Percentiles rank a stretch among this genome's conserved stretches.
Conservation (phyloP, 495 filamentous ascomycete species). For the Penicillium alfredii region DNA sequence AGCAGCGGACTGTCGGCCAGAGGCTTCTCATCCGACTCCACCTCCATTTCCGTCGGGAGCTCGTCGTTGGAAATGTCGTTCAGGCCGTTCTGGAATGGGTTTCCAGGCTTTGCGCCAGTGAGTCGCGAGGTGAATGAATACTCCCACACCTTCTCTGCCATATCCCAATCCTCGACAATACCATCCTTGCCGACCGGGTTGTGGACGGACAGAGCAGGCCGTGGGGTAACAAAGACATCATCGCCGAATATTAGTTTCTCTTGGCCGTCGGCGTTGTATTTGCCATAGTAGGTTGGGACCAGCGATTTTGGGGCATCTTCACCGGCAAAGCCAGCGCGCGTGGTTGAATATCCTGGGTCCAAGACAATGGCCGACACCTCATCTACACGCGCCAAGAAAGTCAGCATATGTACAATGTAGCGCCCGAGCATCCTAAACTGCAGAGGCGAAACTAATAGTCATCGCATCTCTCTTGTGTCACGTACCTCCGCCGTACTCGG, state of each 20-base stretch:
- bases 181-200: constrained; percentile 90
- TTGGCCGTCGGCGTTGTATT: constrained; percentile 48
- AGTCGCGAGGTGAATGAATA: constrained; percentile 73
- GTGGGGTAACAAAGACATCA: constrained; percentile 72
- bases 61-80: constrained; percentile 59
- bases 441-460: not conserved
- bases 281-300: constrained; percentile 78
- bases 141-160: constrained; percentile 84
- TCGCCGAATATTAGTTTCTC: constrained; percentile 74
- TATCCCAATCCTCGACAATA: constrained; percentile 94
- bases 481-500: constrained; percentile 79
- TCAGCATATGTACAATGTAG: constrained; percentile 14
- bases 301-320: constrained; percentile 96
- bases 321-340: constrained; percentile 92
- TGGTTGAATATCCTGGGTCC: constrained; percentile 84
- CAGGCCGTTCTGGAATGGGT: constrained; percentile 65
- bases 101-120: constrained; percentile 56
- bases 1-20: constrained; percentile 84
- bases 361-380: constrained; percentile 96
- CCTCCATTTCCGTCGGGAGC: constrained; percentile 62
- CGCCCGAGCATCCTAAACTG: no score
- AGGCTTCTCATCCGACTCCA: constrained; percentile 68
- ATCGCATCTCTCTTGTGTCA: constrained; percentile 20
- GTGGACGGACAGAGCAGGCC: constrained; percentile 67
- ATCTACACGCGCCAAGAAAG: constrained; percentile 50